phyloP scores from a whole-genome alignment of 2,329 filamentous ascomycete species.

The Aureobasidium lini region DNA sequence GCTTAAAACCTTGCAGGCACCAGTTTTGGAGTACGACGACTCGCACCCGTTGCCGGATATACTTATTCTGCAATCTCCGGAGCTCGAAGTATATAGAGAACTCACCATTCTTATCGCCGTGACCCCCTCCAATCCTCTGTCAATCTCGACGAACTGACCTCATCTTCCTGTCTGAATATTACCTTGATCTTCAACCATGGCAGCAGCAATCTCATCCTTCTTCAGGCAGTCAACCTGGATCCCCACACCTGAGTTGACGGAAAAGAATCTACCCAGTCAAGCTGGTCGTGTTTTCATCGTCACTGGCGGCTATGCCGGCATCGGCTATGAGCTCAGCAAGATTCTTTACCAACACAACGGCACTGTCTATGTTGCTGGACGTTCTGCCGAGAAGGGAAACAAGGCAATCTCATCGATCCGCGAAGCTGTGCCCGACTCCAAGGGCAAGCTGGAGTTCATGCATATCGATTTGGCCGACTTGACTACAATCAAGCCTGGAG shows the following conservation, averaged over 20 bases:
- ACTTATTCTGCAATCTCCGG: no score
- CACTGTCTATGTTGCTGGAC: conserved; percentile 49
- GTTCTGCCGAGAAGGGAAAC: conserved; percentile 39
- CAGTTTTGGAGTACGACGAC: no score
- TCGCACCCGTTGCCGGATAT: no score
- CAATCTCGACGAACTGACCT: neutral
- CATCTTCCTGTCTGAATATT: no score
- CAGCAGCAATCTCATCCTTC: conserved; percentile 10
- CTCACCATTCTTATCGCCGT: neutral
- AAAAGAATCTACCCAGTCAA: conserved; percentile 35
- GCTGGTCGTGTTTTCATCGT: conserved; percentile 45
- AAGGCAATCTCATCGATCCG: conserved; percentile 41
- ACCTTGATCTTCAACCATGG: neutral
- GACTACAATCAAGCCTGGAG: conserved; percentile 27
- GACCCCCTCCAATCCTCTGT: neutral
- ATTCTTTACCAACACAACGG: conserved; percentile 49
- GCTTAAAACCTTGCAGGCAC: no score
- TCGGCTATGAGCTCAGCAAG: conserved; percentile 46
- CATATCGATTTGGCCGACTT: conserved; percentile 38
- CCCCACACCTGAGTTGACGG: conserved; percentile 34
- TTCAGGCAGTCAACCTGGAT: conserved; percentile 23
- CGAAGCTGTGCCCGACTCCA: conserved; percentile 28
- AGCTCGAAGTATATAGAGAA: no score
- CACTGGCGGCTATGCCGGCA: conserved; percentile 38
- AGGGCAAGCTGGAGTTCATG: conserved; percentile 38